phyloP scores from a whole-genome alignment of 257 asterid species.

The Misopates orontium region DNA sequence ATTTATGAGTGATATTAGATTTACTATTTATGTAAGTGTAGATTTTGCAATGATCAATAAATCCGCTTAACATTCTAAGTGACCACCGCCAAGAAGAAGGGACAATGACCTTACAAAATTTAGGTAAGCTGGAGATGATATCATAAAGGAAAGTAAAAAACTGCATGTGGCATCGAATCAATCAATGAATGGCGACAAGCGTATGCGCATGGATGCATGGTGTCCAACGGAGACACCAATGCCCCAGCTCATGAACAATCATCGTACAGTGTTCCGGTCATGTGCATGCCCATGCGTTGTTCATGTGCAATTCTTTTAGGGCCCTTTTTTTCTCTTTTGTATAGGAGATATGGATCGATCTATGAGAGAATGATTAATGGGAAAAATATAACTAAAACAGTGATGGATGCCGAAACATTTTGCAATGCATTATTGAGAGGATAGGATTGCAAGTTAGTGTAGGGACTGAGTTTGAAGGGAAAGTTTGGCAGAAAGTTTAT shows the following conservation, averaged over 20 bases:
- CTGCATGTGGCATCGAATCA: neutral
- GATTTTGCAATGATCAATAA: too few relatives aligned
- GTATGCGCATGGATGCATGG: constrained; percentile 6
- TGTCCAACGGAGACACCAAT: neutral
- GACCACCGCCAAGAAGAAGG: neutral
- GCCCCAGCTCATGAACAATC: neutral
- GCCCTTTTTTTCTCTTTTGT: constrained; percentile 14
- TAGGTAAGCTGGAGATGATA: neutral
- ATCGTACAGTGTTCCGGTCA: constrained; percentile 4
- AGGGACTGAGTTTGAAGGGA: constrained; percentile 31
- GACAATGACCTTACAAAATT: neutral
- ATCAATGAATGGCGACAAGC: neutral
- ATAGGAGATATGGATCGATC: neutral
- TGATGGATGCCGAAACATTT: constrained; percentile 28
- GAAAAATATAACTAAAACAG: constrained; percentile 21
- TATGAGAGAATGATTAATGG: neutral
- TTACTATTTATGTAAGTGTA: too few relatives aligned
- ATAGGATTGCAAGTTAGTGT: constrained; percentile 39
- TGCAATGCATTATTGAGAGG: constrained; percentile 45
- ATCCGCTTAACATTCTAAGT: too few relatives aligned
- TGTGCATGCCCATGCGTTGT: constrained; percentile 5
- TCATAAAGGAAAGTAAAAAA: neutral
- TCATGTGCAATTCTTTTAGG: constrained; percentile 23
- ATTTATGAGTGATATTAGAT: too few relatives aligned
- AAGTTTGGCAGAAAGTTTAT: constrained; percentile 24